Percentiles rank a stretch among this genome's conserved stretches.
These are phyloP conservation scores for Glomus cerebriforme DNA, from an alignment of 192 early-diverging fungal species.

Conservation along the genomic window DNA sequence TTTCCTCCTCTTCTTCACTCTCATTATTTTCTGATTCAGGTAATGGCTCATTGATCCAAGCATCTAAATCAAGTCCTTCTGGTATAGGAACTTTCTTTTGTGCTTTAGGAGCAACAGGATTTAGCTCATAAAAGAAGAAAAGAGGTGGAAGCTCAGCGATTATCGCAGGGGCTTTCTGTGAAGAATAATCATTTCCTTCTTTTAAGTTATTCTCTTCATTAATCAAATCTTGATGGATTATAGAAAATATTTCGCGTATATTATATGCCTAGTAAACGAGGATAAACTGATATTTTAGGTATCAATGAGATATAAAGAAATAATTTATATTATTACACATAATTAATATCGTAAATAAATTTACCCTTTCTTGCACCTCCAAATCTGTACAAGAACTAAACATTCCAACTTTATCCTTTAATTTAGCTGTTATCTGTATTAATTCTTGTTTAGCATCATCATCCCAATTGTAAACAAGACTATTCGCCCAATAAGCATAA, in stretches of 20 bases:
- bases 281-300: constrained; percentile 11
- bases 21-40: constrained; percentile 59
- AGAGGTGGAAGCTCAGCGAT: constrained; percentile 61
- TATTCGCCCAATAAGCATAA: constrained; percentile 63
- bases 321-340: constrained; percentile 18
- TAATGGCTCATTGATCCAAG: constrained; percentile 75
- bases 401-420: constrained; percentile 51
- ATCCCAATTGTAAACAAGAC: constrained; percentile 54
- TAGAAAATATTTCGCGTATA: constrained; percentile 49
- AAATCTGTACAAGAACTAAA: constrained; percentile 59
- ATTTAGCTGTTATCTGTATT: constrained; percentile 45
- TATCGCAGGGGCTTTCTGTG: constrained; percentile 46
- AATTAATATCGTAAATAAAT: constrained; percentile 1
- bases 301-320: neutral
- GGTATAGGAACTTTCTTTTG: constrained; percentile 90
- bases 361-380: constrained; percentile 80
- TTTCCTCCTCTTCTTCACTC: constrained; percentile 43
- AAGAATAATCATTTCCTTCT: constrained; percentile 14
- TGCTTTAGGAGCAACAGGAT: constrained; percentile 87
- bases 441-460: constrained; percentile 51
- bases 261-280: constrained; percentile 46
- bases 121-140: constrained; percentile 83
- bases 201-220: constrained; percentile 37
- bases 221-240: constrained; percentile 47
- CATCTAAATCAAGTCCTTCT: constrained; percentile 81